These are phyloP conservation scores for Candida mesenterica DNA, from an alignment of 1,139 yeast genomes.

Conservation along the genomic window DNA sequence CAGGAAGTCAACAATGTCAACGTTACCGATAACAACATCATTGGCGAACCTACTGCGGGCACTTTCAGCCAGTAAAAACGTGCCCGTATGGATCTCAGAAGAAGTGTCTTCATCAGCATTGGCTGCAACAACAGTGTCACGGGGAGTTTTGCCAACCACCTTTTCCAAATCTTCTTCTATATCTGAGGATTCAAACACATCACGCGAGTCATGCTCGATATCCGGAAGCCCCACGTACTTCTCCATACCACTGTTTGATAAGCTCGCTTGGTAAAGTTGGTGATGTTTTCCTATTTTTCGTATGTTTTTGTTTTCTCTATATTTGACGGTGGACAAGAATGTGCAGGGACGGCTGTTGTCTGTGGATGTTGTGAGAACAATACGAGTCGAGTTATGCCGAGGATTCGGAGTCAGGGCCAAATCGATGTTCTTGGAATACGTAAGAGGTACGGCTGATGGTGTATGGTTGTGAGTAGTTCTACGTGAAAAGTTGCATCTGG, in stretches of 20 bases:
- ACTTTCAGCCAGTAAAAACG: neutral
- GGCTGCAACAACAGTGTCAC: neutral
- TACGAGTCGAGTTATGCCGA: no score
- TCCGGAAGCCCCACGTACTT: conserved; percentile 28
- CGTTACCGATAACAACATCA: conserved; percentile 16
- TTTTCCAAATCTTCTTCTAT: conserved; percentile 29
- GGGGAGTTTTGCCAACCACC: neutral
- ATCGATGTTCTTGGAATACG: no score
- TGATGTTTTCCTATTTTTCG: neutral
- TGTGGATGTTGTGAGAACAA: no score
- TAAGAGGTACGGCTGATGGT: no score
- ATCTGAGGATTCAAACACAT: conserved; percentile 53
- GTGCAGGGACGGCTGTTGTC: no score
- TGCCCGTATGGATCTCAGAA: neutral
- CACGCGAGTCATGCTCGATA: conserved; percentile 28
- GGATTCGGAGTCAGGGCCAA: no score
- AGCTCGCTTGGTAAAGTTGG: neutral
- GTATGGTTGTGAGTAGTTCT: no score
- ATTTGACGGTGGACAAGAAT: no score
- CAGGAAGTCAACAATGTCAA: conserved; percentile 33
- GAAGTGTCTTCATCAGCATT: neutral
- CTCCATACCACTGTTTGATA: conserved; percentile 10
- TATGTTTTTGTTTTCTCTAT: neutral
- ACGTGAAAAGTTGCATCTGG: no score
- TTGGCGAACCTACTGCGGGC: conserved; percentile 20